phyloP scores from a whole-genome alignment of 768 basidiomycete species.

The Tubosaeta sp. region DNA sequence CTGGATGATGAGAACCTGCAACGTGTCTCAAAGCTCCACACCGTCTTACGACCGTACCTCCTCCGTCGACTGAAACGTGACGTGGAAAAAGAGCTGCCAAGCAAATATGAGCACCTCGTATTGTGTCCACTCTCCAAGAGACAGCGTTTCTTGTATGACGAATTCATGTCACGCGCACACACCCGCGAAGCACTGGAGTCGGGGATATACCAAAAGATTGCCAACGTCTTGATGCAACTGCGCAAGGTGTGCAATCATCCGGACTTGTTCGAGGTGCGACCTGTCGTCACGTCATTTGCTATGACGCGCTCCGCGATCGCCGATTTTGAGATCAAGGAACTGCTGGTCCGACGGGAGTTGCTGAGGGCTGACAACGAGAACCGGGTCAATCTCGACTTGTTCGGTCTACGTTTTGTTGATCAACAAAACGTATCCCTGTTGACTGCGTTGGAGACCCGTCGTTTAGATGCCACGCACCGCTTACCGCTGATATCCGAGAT shows the following conservation, averaged over 20 bases:
- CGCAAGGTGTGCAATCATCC: conserved; percentile 97
- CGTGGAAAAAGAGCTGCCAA: conserved; percentile 92
- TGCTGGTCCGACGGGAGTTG: conserved; percentile 76
- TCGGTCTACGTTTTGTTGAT: conserved; percentile 62
- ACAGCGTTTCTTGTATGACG: conserved; percentile 93
- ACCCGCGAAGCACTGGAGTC: conserved; percentile 80
- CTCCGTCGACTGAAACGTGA: conserved; percentile 96
- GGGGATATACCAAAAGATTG: conserved; percentile 83
- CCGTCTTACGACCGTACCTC: conserved; percentile 92
- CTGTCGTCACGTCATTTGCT: conserved; percentile 72
- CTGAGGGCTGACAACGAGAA: conserved; percentile 52
- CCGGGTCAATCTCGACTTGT: conserved; percentile 52
- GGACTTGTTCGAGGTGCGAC: conserved; percentile 85
- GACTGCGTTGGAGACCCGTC: conserved; percentile 48
- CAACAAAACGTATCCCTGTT: conserved; percentile 51
- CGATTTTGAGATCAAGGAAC: conserved; percentile 81
- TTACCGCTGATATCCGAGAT: conserved; percentile 51
- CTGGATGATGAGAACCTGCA: conserved; percentile 81
- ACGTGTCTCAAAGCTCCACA: conserved; percentile 84
- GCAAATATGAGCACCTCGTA: conserved; percentile 88
- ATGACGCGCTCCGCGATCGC: conserved; percentile 72
- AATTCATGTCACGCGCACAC: conserved; percentile 88
- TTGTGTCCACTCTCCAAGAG: conserved; percentile 86
- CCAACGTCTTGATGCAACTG: conserved; percentile 96
- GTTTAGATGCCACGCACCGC: conserved; percentile 55